Conservation (phyloP, 352 stramenopile species). For the Phytophthora kernoviae region DNA sequence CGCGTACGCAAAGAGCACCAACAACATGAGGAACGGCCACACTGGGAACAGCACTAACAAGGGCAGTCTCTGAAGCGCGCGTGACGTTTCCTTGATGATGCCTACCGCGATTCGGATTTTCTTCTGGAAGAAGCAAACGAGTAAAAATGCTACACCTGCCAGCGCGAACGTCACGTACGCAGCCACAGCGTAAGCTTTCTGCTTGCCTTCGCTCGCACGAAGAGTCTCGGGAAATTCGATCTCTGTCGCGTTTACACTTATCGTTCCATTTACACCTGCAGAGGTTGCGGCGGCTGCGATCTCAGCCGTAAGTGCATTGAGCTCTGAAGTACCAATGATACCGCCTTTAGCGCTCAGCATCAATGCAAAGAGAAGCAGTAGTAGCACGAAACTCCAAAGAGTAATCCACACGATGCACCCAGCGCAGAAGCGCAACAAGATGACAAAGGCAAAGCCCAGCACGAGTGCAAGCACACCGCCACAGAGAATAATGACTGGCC, state of each 20-base stretch:
- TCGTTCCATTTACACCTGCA: slow-evolving; percentile 39
- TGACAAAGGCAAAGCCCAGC: slow-evolving; percentile 69
- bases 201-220: slow-evolving; percentile 57
- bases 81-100: slow-evolving; percentile 82
- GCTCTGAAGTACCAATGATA: slow-evolving; percentile 57
- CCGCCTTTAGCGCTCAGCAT: slow-evolving; percentile 79
- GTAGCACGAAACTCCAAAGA: slow-evolving; percentile 68
- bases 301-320: slow-evolving; percentile 45
- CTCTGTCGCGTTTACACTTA: slow-evolving; percentile 6
- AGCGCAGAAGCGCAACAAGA: slow-evolving; percentile 75
- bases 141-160: slow-evolving; percentile 61
- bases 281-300: slow-evolving; percentile 44
- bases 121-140: slow-evolving; percentile 88
- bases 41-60: slow-evolving; percentile 74
- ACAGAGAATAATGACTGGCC: slow-evolving; percentile 52
- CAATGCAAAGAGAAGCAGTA: slow-evolving; percentile 72
- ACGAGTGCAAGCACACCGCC: slow-evolving; percentile 53
- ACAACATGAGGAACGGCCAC: slow-evolving; percentile 60
- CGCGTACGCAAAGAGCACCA: slow-evolving; percentile 71
- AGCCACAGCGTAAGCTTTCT: slow-evolving; percentile 59
- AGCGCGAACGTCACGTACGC: slow-evolving; percentile 73
- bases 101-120: slow-evolving; percentile 75
- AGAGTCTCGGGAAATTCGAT: slow-evolving; percentile 62
- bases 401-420: slow-evolving; percentile 77
- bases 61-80: slow-evolving; percentile 61